Evolutionary conservation across 1,284 basidiomycete species (phyloP).

Genomic region (Cryptococcus sp.): DNA sequence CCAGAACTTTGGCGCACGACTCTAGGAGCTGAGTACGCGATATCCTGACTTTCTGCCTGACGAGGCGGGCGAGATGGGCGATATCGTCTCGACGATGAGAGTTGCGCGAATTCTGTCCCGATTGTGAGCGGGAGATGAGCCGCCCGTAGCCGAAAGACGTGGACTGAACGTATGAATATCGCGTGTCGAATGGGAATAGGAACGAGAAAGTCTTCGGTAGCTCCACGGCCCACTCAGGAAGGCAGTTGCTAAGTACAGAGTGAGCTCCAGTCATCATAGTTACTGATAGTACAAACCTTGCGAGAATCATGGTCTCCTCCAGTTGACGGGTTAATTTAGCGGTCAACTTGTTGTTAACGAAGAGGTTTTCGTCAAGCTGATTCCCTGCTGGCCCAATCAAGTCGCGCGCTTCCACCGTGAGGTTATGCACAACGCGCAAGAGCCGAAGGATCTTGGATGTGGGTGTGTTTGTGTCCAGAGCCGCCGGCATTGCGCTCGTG

Average conservation of each 20-base stretch:
- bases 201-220: constrained; percentile 94
- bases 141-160: constrained; percentile 97
- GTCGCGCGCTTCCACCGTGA: constrained; percentile 61
- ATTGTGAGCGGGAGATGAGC: constrained; percentile 86
- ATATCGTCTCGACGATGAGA: constrained; percentile 83
- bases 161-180: constrained; percentile 94
- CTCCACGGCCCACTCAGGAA: constrained; percentile 95
- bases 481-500: constrained; percentile 59
- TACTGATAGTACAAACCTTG: constrained; percentile 63
- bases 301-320: constrained; percentile 98
- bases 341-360: constrained; percentile 97
- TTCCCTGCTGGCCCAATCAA: constrained; percentile 20
- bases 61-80: constrained; percentile 85
- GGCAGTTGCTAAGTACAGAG: constrained; percentile 67
- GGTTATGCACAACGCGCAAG: constrained; percentile 79
- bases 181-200: constrained; percentile 96
- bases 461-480: constrained; percentile 73
- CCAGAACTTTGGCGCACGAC: constrained; percentile 97
- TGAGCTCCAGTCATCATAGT: background rate
- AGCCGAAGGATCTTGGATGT: constrained; percentile 90
- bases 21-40: constrained; percentile 91
- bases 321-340: constrained; percentile 97
- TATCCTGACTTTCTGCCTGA: constrained; percentile 95
- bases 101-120: constrained; percentile 70
- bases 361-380: constrained; percentile 70